Conservation (phyloP, 257 asterid species). For the Solanum paucissectum region DNA sequence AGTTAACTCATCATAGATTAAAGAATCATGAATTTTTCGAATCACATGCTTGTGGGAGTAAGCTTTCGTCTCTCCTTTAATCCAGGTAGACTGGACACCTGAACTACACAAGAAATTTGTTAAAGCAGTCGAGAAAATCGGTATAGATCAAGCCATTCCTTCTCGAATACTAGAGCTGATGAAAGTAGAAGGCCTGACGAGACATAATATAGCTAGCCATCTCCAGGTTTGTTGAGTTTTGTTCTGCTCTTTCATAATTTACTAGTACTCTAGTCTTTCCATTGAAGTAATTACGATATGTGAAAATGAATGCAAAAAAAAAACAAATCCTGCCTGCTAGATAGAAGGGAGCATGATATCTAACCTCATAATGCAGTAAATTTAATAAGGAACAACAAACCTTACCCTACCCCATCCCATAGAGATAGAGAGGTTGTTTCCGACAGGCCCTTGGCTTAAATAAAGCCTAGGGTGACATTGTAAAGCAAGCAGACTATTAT, state of each 20-base stretch:
- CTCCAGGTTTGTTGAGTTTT: slow-evolving; percentile 25
- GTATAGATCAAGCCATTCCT: slow-evolving; percentile 49
- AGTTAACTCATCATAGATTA: neutral
- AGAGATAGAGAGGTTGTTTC: neutral
- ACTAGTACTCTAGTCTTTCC: neutral
- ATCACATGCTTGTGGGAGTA: neutral
- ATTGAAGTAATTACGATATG: neutral
- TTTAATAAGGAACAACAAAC: neutral
- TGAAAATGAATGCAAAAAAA: neutral
- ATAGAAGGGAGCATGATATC: neutral
- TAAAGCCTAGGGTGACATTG: neutral
- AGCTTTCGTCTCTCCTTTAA: neutral
- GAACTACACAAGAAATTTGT: slow-evolving; percentile 44
- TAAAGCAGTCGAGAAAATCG: slow-evolving; percentile 41
- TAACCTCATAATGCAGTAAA: neutral
- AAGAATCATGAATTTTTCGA: neutral
- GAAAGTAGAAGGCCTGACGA: slow-evolving; percentile 43
- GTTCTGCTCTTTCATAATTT: neutral
- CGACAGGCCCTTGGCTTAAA: no score
- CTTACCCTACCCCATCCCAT: neutral
- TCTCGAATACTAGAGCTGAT: slow-evolving; percentile 42
- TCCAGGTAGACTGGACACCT: slow-evolving; percentile 46
- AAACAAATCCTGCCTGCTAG: neutral
- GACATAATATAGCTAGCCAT: slow-evolving; percentile 47
- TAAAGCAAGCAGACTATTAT: neutral